Evolutionary conservation across 2,329 filamentous ascomycete genomes (phyloP).

Genomic region (Phyllosticta citribraziliensis): DNA sequence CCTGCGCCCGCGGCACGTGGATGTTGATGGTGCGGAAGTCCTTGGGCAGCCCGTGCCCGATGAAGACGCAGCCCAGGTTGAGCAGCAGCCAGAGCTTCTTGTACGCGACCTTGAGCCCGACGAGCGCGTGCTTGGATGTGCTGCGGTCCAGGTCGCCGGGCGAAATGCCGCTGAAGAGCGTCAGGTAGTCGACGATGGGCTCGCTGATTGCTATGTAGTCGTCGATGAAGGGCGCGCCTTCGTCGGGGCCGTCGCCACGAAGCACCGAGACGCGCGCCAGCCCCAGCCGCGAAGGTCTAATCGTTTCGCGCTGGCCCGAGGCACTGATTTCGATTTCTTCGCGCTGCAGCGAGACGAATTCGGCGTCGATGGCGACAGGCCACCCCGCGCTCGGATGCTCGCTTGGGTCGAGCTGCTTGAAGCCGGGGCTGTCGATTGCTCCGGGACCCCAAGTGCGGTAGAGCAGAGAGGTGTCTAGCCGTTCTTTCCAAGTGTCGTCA

Average conservation of each 20-base stretch:
- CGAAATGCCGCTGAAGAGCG: constrained; percentile 85
- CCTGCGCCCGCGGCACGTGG: constrained; percentile 78
- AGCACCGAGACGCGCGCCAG: constrained; percentile 89
- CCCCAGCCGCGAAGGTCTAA: constrained; percentile 80
- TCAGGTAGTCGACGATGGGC: constrained; percentile 89
- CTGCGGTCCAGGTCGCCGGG: constrained; percentile 73
- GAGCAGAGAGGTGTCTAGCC: constrained; percentile 73
- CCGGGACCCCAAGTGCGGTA: constrained; percentile 58
- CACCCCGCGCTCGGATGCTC: constrained; percentile 64
- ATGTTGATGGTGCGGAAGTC: constrained; percentile 99
- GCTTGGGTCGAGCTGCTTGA: constrained; percentile 46
- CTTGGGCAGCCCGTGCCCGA: constrained; percentile 86
- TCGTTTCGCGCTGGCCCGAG: constrained; percentile 83
- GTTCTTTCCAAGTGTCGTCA: constrained; percentile 76
- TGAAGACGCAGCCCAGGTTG: constrained; percentile 86
- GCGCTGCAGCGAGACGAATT: constrained; percentile 87
- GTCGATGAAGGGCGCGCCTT: constrained; percentile 85
- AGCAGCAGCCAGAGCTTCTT: constrained; percentile 97
- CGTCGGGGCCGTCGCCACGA: constrained; percentile 64
- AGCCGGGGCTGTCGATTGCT: constrained; percentile 42
- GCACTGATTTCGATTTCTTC: constrained; percentile 95
- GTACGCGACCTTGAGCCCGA: constrained; percentile 84
- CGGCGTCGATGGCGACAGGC: constrained; percentile 84
- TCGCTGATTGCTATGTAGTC: constrained; percentile 93
- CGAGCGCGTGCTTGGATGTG: constrained; percentile 69